Evolutionary conservation across 164 flowering plant species (phyloP), one percentile per base, ranked within the genome.

Genomic region (Sextonia rubra): DNA sequence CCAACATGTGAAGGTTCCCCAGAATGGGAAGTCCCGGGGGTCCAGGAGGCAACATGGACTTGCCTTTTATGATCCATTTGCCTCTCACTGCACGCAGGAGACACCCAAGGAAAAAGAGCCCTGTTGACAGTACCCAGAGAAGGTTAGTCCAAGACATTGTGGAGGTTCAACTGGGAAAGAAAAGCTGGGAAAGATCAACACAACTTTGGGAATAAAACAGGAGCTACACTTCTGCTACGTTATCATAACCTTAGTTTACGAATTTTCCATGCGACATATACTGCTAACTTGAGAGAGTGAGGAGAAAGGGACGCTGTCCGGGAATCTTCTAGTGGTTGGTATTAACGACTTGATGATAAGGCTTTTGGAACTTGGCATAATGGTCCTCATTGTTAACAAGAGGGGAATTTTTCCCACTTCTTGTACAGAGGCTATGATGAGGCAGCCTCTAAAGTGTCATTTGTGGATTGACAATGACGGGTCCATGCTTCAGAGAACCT

Each of bases 31-130:
- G 14, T 1, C 73, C 68, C 48, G 44, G 76, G 3, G 81, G 81
- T 14, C 81, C 81, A 24, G 81, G 81, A 63, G 81, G 81, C 44
- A 75, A 60, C 12, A n/a, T 60, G 73, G 22, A 49, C 71, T 6
- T 65, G 20, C 7, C 7, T 52, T 20, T 20, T 17, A 52, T 77
- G 66, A 62, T 66, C 15, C 58, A 30, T 29, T 72, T 72, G 20
- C 18, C 23, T 65, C 69, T 52, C 2, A 74, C 37, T 12, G 48
- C 27, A n/a, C 26, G 27, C 11, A 55, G 55, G 48, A 65, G 14
- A 12, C 9, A 15, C 0, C 6, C 37, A 17, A 66, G 56, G 12
- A 61, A 55, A 30, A 47, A 58, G 25, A 73, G 14, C 30, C 70
- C 70, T 47, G 56, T 56, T 24, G 65, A 27, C 27, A 37, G 49